phyloP scores from a whole-genome alignment of 257 asterid genomes.

The Solanum chmielewskii region DNA sequence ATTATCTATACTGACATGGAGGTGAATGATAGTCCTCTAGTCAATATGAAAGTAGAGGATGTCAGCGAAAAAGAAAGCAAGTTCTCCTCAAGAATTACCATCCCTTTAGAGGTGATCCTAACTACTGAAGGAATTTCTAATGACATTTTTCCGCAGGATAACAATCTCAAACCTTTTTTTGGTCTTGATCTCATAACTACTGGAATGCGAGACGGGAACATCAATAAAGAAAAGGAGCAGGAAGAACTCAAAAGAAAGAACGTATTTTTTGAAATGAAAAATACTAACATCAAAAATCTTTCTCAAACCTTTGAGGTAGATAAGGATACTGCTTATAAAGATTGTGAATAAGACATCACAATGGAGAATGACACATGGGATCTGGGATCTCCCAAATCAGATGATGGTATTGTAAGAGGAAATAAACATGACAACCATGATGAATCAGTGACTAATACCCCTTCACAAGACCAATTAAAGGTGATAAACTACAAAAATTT shows the following conservation, averaged over 20 bases:
- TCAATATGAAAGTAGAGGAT: background rate
- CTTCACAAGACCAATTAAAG: background rate
- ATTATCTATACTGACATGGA: background rate
- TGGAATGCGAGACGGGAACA: too few relatives aligned
- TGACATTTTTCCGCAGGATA: background rate
- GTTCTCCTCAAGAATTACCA: background rate
- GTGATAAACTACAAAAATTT: background rate
- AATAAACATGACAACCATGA: background rate
- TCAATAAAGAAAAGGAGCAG: too few relatives aligned
- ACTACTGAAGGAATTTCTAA: background rate
- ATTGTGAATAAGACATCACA: too few relatives aligned
- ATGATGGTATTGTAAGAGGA: too few relatives aligned
- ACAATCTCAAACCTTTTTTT: background rate
- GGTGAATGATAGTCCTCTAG: background rate
- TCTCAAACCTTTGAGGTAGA: too few relatives aligned
- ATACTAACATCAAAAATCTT: too few relatives aligned
- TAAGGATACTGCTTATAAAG: too few relatives aligned
- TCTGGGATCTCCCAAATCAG: too few relatives aligned
- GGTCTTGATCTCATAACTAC: background rate
- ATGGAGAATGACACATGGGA: too few relatives aligned
- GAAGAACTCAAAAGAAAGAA: too few relatives aligned
- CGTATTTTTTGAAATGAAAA: too few relatives aligned
- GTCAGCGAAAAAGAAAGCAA: background rate
- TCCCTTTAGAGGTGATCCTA: background rate
- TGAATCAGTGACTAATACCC: background rate